Evolutionary conservation across 805 yeast species (phyloP), one percentile per base, ranked within the genome.

Genomic region (Wickerhamiella allomyrinae): DNA sequence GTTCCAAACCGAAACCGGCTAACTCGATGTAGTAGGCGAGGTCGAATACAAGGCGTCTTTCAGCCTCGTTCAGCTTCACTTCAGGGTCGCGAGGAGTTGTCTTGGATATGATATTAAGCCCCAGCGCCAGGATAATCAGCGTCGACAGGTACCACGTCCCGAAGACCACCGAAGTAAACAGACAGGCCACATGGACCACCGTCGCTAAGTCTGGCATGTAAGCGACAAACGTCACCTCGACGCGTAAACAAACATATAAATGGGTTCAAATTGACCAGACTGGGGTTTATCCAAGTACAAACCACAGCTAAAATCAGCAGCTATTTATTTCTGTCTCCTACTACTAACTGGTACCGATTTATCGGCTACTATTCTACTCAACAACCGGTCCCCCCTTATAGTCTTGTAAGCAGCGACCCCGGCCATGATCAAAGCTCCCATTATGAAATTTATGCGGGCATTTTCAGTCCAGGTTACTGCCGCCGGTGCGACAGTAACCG

Each of bases 1-100:
- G 76, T 36, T 68, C 70, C 29, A 85, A 63, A 13, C 70, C 76
- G 14, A 82, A 61, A 1, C 76, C 81, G 39, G 77, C 61, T 23
- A 77, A 66, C 31, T 65, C 62, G 13, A 80, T 78, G 55, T 87
- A 89, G 56, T 81, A 84, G 20, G 71, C 57, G 39, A 89, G 61
- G 47, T 78, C 77, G 19, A 75, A 69, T 11, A 63, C 63, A 9
- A 76, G 59, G 43, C 50, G 57, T 8, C 49, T 41, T 29, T 68
- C 71, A 14, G 52, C 51, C 15, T 59, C 55, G 10, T 58, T 55
- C 11, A 63, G 59, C 22, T 34, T 23, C 15, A 40, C 42, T 9
- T 44, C 33, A 11, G 39, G 35, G 24, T 40, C 50, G 8, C 25
- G 15, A 7, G 43, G 48, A 2, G 46, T 40, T 11, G 42, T 22